Evolutionary conservation across 1,139 yeast species (phyloP).

Genomic region (Protomyces pachydermus): DNA sequence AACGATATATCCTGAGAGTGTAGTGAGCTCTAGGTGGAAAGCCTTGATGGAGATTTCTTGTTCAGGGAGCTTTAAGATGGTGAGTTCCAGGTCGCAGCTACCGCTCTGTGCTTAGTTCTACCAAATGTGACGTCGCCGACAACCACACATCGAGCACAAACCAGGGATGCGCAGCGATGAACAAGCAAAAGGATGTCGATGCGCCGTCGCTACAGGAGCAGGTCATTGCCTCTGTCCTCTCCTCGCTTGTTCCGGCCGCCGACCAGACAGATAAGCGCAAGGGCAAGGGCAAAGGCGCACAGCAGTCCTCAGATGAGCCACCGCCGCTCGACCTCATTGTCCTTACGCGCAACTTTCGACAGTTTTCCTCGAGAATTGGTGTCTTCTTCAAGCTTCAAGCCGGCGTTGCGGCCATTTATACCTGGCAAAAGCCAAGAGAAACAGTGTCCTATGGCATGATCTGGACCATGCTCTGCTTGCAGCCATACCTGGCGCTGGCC

Average conservation of each 20-base stretch:
- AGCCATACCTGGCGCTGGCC: constrained; percentile 65
- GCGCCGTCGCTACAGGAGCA: constrained; percentile 15
- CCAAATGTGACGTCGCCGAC: too few species aligned
- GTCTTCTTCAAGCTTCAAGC: constrained; percentile 14
- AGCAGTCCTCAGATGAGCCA: constrained; percentile 1
- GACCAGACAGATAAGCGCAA: neutral
- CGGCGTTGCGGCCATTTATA: neutral
- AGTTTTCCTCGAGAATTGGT: constrained; percentile 20
- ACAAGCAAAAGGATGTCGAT: neutral
- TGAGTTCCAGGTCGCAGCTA: neutral
- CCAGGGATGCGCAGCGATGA: neutral
- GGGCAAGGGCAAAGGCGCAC: neutral
- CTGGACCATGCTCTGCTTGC: constrained; percentile 42
- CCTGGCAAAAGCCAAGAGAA: constrained; percentile 17
- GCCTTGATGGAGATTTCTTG: too few species aligned
- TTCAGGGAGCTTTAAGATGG: neutral
- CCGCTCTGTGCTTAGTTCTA: too few species aligned
- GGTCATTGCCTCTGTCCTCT: constrained; percentile 18
- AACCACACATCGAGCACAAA: too few species aligned
- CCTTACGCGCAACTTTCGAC: constrained; percentile 22
- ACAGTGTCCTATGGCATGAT: constrained; percentile 22
- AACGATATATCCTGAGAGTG: too few species aligned
- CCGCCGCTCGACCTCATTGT: constrained; percentile 13
- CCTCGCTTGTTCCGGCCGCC: constrained; percentile 20
- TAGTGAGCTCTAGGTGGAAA: too few species aligned